A percentile compares a stretch with the other conserved stretches of the same genome.
Conservation (phyloP, 768 basidiomycete species). For the Porpolomopsis calyptriformis region DNA sequence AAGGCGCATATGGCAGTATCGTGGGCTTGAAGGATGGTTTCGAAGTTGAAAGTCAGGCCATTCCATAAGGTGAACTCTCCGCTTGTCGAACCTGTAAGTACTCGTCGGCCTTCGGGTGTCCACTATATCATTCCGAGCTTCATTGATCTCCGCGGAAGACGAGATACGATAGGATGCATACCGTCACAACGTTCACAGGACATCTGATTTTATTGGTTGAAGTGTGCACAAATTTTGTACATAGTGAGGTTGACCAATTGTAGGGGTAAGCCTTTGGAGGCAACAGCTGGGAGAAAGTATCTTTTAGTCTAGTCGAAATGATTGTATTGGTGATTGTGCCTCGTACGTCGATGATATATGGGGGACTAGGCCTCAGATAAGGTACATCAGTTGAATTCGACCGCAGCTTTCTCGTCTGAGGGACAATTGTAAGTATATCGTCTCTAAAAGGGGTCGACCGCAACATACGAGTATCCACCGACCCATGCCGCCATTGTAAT, state of each 20-base stretch:
- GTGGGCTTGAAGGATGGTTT: constrained; percentile 98
- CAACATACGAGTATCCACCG: constrained; percentile 71
- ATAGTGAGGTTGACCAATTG: constrained; percentile 87
- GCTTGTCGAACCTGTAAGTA: constrained; percentile 90
- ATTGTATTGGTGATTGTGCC: constrained; percentile 9
- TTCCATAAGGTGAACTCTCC: constrained; percentile 99
- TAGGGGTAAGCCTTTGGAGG: constrained; percentile 87
- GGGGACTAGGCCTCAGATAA: constrained; percentile 72
- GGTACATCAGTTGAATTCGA: constrained; percentile 70
- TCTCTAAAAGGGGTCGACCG: neutral
- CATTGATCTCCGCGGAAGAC: neutral
- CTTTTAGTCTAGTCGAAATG: constrained; percentile 13
- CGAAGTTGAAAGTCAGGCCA: constrained; percentile 97
- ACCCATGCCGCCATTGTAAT: constrained; percentile 83
- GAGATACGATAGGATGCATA: constrained; percentile 32
- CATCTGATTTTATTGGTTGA: constrained; percentile 98
- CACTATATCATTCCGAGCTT: constrained; percentile 44
- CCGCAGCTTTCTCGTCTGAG: constrained; percentile 63
- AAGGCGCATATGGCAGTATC: constrained; percentile 89
- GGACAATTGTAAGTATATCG: constrained; percentile 2
- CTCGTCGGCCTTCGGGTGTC: constrained; percentile 91
- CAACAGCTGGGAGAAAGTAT: constrained; percentile 51
- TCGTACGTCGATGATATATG: constrained; percentile 82
- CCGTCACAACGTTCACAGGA: constrained; percentile 91
- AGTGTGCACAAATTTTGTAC: constrained; percentile 95